Base-by-base conservation (phyloP, 495 filamentous ascomycete genomes). In the Podospora pseudocomata region DNA sequence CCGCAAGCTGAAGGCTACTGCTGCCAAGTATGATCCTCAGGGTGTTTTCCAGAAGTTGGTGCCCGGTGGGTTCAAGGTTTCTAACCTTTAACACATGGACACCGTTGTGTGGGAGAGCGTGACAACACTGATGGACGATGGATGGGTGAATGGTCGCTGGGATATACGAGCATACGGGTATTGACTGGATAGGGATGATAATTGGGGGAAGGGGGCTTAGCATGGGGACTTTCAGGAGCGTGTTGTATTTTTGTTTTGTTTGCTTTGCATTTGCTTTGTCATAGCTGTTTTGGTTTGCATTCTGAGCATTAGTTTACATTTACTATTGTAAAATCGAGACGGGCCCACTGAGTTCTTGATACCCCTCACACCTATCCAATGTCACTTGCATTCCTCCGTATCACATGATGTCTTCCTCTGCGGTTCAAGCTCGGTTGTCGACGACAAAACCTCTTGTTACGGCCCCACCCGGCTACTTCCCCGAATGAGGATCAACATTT, bases 11-110 rank as follows among this genome's bases (percentile, higher is more conserved):
- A 70, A 71, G 19, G 63, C 70, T 16, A 77, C 80, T 5, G 77
- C 78, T 0, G 66, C 65, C 44, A 80, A 80, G 75, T 89, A 86
- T 70, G 86, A 87, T 69, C 83, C 82, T 0, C 28, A 78, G 3
- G 74, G 73, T 1, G 74, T 86, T 1, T 87, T 87, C 66, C 83
- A 86, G 80, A 80, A 61, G 39, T 66, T 79, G 61, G 78, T 82
- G 1, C 77, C 74, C 0, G 76, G 78, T 0, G 77, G 77, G 0
- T 81, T 77, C 53, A 79, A 79, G 71, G 20, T 78, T 18, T 67
- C 70, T n/a, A 60, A 44, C 39, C 9, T 49, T 49, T 49, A 49
- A 49, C 11, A 6, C 5, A 39, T 11, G 34, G 11, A 4, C 34
- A 39, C 11, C 11, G 34, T 39, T 49, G 39, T 49, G 39, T 49